Percentiles rank a stretch among this genome's conserved stretches.
Conservation (phyloP, 208 protist species). For the Porcisia hertigi region DNA sequence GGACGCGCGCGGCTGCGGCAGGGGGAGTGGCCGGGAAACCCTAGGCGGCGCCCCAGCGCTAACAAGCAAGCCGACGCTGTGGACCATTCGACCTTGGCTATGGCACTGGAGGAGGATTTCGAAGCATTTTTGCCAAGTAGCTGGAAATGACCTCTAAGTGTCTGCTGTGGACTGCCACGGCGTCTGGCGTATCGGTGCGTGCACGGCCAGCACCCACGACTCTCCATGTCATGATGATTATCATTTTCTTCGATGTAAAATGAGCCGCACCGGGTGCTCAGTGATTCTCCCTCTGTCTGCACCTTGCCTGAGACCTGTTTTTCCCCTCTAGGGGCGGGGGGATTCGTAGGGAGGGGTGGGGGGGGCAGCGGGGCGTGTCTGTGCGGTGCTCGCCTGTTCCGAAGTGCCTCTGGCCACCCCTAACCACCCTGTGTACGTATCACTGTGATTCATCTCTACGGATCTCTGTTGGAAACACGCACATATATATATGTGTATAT, state of each 20-base stretch:
- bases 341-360: no score
- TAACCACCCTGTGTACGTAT: background rate
- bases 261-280: background rate
- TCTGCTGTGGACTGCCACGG: background rate
- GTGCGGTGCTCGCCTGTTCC: background rate
- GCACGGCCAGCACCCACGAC: background rate
- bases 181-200: background rate
- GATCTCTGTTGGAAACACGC: background rate
- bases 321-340: no score
- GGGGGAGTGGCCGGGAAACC: background rate
- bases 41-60: constrained; percentile 11
- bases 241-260: background rate
- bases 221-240: background rate
- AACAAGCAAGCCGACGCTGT: constrained; percentile 1
- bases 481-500: background rate
- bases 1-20: constrained; percentile 1
- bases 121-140: constrained; percentile 16
- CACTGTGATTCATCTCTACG: background rate
- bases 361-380: background rate
- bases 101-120: constrained; percentile 23
- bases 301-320: background rate
- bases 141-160: background rate
- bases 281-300: no score
- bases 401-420: background rate
- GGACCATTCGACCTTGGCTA: constrained; percentile 10